phyloP scores from a whole-genome alignment of 1,139 yeast genomes.

The Blastobotrys buckinghamii region DNA sequence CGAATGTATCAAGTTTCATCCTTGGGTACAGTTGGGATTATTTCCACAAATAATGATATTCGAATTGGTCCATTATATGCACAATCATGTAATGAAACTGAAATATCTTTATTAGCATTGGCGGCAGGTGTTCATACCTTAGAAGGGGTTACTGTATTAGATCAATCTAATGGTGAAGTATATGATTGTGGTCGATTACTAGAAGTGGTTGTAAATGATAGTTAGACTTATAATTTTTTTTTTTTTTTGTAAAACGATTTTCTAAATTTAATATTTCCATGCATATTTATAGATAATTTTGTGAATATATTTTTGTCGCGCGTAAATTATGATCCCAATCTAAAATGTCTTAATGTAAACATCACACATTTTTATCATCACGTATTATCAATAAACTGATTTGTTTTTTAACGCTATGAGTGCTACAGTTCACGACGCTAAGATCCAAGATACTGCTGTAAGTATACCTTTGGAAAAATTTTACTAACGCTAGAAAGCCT shows the following conservation, averaged over 20 bases:
- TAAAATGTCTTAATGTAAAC: too few relatives aligned
- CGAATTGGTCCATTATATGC: constrained; percentile 59
- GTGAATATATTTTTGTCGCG: too few relatives aligned
- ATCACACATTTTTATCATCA: too few relatives aligned
- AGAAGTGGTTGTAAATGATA: constrained; percentile 55
- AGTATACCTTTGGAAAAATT: neutral
- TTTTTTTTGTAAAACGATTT: neutral
- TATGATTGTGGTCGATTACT: constrained; percentile 66
- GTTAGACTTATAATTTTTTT: neutral
- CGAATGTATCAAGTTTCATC: constrained; percentile 38
- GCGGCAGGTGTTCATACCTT: constrained; percentile 60
- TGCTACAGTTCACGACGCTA: constrained; percentile 7
- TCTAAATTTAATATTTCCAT: neutral
- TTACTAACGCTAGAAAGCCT: constrained; percentile 12
- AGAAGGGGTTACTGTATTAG: constrained; percentile 60
- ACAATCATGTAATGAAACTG: constrained; percentile 58
- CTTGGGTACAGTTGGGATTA: constrained; percentile 34
- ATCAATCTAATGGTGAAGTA: constrained; percentile 59
- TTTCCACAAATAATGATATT: constrained; percentile 61
- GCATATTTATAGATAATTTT: too few relatives aligned
- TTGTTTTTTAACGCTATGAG: too few relatives aligned
- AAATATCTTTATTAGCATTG: constrained; percentile 54
- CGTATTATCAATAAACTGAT: too few relatives aligned
- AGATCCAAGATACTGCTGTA: constrained; percentile 7
- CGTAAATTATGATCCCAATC: too few relatives aligned